Evolutionary conservation across 306 rosid genomes (phyloP).

Genomic region (Inga leiocalycina): DNA sequence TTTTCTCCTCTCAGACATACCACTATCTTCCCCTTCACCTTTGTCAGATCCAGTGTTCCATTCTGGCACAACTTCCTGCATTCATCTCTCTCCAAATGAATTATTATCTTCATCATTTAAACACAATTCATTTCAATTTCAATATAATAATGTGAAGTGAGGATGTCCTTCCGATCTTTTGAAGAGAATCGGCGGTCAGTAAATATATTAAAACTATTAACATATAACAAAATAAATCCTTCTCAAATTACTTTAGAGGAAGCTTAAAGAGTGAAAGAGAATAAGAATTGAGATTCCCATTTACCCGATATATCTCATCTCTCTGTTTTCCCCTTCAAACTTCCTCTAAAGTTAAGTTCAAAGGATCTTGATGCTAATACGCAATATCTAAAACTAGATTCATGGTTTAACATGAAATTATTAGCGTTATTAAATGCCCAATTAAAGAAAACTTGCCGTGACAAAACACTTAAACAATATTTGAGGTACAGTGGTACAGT

Average conservation of each 20-base stretch:
- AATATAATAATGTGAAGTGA: background rate
- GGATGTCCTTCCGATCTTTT: background rate
- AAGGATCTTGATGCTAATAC: background rate
- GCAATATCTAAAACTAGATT: background rate
- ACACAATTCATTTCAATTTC: background rate
- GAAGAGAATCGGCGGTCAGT: background rate
- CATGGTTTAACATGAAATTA: background rate
- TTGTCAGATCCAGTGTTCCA: constrained; percentile 72
- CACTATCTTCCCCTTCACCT: constrained; percentile 84
- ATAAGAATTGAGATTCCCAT: background rate
- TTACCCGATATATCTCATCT: background rate
- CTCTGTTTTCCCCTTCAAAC: background rate
- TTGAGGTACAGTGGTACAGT: background rate
- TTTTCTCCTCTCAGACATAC: constrained; percentile 79
- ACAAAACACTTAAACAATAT: background rate
- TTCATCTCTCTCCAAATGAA: background rate
- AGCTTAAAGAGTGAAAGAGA: background rate
- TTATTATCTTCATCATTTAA: background rate
- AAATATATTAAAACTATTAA: background rate
- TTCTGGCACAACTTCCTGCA: constrained; percentile 78
- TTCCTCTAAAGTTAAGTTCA: background rate
- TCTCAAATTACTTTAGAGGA: background rate
- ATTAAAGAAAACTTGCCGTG: background rate
- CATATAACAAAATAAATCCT: background rate
- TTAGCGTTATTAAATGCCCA: background rate